Base-by-base conservation (phyloP, 176 grass and related monocot species). In the Echinochloa phyllopogon region DNA sequence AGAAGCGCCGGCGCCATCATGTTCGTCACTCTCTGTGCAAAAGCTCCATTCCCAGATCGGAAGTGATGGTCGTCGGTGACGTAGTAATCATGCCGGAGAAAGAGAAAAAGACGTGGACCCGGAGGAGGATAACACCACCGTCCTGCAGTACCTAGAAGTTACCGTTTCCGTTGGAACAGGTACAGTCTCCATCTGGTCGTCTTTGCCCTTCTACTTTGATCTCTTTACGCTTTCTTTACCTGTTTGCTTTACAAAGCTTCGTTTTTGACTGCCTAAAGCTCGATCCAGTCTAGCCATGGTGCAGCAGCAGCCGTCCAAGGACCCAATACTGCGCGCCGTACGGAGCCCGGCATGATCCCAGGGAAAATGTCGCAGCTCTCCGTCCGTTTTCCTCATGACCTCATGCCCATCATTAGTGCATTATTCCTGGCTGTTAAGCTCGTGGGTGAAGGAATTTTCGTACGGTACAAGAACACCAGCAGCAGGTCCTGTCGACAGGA, bases 171-270 rank as follows among this genome's bases (percentile, higher is more conserved):
- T 78, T 40, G 69, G 69, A 66, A 62, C 44, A 25, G 64, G 64
- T 72, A 79, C 41, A 41, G 39, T 44, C 60, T 60, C 40, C 56
- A 72, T 77, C 73, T 29, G 47, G 47, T 77, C 45, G 14, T 57
- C 65, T 40, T 67, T 23, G 17, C 47, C 41, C 0, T 58, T 38
- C 15, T 25, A 29, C 65, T 86, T 83, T 77, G 66, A 50, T 74
- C 67, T 45, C 74, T 78, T 83, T 79, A 64, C 14, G 48, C 78
- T 90, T 90, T 86, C 72, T 90, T 90, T 86, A 72, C 71, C 78
- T 13, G 78, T 74, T 74, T 73, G 39, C 66, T 86, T 90, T 86
- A 16, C 67, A 74, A 39, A 18, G 57, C 81, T 39, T 66, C 74
- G 6, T 48, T 78, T 84, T 89, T 89, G 40, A 80, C 81, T 8